Base-by-base conservation (phyloP, 2,329 filamentous ascomycete genomes). In the Ophidiomyces ophidiicola region DNA sequence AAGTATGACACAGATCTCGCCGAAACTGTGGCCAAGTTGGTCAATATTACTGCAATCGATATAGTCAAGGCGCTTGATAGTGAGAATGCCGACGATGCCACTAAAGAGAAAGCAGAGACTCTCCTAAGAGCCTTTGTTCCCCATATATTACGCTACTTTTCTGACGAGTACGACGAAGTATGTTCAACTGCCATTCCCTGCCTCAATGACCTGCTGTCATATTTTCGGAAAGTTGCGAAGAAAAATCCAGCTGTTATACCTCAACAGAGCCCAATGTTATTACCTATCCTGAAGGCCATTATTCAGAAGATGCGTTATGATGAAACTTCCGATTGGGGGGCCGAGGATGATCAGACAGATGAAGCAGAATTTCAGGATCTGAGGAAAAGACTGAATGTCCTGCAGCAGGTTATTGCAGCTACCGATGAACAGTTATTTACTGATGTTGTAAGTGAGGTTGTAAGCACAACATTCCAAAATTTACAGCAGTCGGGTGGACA, bases 291-390 rank as follows among this genome's bases (percentile, higher is more conserved):
- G 42, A 84, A 94, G 57, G 85, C 86, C 39, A 88, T 96, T 51
- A 82, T 98, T 44, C 71, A 76, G 41, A 98, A 98, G 66, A 94
- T 96, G 86, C 80, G 88, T 55, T 96, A 93, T 55, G 90, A 98
- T 52, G 88, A 94, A 56, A 94, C 88, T 4, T 82, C 83, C 1
- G 80, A 75, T 14, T 96, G 88, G 88, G 88, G 87, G 25, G 79
- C 87, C 42, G 87, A 94, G 55, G 86, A 93, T 51, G 87, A 93
- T 51, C 81, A 93, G 59, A 93, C 86, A 1, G 90, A 96, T 52
- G 90, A 98, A 62, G 90, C 88, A 18, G 90, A 98, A 57, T 98
- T 98, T 51, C 83, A 93, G 55, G 90, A 98, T 50, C 70, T 98
- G 39, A 78, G 92, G 44, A 92, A 93, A 59, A 76, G 84, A 50